Conservation (phyloP, 1,284 basidiomycete species). For the Ceratobasidium sp. region DNA sequence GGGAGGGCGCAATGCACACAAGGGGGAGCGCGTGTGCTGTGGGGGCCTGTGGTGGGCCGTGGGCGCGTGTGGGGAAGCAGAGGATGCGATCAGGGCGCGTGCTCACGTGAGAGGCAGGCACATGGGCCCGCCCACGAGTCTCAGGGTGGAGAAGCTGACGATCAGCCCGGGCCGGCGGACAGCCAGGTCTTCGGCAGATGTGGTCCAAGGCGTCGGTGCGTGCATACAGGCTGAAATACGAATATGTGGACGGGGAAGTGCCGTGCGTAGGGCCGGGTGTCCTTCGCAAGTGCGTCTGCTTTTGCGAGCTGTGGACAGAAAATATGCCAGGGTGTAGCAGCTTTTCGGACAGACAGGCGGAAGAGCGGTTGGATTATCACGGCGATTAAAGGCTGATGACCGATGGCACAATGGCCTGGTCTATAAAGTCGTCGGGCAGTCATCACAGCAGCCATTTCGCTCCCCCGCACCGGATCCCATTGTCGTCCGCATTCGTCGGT, state of each 20-base stretch:
- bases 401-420: conserved; percentile 3
- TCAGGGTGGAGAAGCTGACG: too few species aligned
- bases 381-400: conserved; percentile 9
- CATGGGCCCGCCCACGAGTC: background rate
- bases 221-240: background rate
- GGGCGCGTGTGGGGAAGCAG: background rate
- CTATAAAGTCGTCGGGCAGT: conserved; percentile 34
- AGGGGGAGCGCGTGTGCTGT: conserved; percentile 3
- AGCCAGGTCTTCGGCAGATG: background rate
- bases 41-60: conserved; percentile 1
- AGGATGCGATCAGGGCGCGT: background rate
- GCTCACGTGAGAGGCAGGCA: conserved; percentile 12
- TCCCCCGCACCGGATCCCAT: conserved; percentile 38
- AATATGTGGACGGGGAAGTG: conserved; percentile 10
- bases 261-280: background rate
- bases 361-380: background rate
- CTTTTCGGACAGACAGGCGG: conserved; percentile 2
- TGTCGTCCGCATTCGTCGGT: conserved; percentile 39
- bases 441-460: conserved; percentile 27
- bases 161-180: background rate
- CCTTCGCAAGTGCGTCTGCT: background rate
- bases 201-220: background rate
- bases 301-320: conserved; percentile 1
- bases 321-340: background rate
- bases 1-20: conserved; percentile 1